phyloP scores from a whole-genome alignment of 2,329 filamentous ascomycete species.

The Colletotrichum theobromicola region DNA sequence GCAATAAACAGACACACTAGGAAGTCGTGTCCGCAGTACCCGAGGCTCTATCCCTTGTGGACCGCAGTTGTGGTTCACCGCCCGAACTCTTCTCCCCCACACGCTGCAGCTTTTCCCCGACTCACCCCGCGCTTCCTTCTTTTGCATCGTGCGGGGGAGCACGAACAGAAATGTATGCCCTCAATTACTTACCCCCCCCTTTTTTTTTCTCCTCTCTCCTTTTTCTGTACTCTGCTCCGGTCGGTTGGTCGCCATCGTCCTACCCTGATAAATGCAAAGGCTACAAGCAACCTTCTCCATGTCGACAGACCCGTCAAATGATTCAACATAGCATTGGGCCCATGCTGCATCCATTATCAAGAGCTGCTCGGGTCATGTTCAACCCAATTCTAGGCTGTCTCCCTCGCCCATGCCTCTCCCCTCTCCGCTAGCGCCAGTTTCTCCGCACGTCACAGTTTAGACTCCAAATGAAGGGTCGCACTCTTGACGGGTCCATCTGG shows the following conservation, averaged over 20 bases:
- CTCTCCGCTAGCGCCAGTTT: not conserved
- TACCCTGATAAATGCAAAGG: not conserved
- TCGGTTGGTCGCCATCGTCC: not conserved
- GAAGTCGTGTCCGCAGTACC: not conserved
- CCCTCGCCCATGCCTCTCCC: not conserved
- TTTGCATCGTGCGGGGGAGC: constrained; percentile 1
- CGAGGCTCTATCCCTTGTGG: not conserved
- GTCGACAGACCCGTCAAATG: not conserved
- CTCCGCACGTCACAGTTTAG: constrained; percentile 6
- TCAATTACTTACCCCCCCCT: not conserved
- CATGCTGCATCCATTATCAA: not conserved
- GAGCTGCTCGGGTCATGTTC: not conserved
- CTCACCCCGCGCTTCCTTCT: not conserved
- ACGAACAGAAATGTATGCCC: not conserved
- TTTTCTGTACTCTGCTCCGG: not conserved
- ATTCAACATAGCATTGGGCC: not conserved
- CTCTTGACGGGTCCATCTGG: not conserved
- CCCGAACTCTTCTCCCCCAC: not conserved
- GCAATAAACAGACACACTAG: not conserved
- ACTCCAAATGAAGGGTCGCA: constrained; percentile 11
- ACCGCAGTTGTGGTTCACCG: not conserved
- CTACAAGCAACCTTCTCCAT: not conserved
- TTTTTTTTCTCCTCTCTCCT: not conserved
- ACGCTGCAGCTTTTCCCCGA: not conserved
- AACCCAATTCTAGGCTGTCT: not conserved